Evolutionary conservation across 495 filamentous ascomycete genomes (phyloP), one percentile per base, ranked within the genome.

Genomic region (Penicillium odoratum): DNA sequence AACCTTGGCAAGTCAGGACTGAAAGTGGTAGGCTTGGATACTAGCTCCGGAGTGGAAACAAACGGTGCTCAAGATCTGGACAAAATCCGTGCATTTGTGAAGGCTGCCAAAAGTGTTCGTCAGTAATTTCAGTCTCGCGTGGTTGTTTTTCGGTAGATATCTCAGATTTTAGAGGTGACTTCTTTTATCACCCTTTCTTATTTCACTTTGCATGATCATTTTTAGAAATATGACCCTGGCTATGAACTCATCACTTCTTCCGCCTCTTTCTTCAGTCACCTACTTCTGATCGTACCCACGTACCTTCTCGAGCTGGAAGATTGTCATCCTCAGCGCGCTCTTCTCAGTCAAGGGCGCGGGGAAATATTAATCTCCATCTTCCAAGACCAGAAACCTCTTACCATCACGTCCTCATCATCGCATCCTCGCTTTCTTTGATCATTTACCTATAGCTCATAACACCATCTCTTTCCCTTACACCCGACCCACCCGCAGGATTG

Each of bases 1-100:
- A 77, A 78, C 28, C 70, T 89, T 33, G 86, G 84, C 4, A 64
- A 78, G 15, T 71, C 79, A 7, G 78, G 75, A 28, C 71, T 74
- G 5, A 80, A 85, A 64, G 83, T 98, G 4, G 75, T 90, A 38
- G 93, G 86, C 3, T 87, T 99, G 38, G 94, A 99, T 77, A 90
- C 96, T 5, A 96, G 92, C 67, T 95, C 90, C 64, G 94, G 94
- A 0, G 91, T 99, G 11, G 94, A 98, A 76, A 83, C 83, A 26
- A 82, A 89, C 61, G 94, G 93, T 8, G 71, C 77, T 65, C 95
- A 99, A 67, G 89, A 88, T 71, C 47, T 92, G 50, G 83, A 86
- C 53, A 95, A 90, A 77, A 97, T 99, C 55, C 75, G 78, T 59
- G 84, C 76, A 10, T 99, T 99, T 73, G 81, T 98, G 7, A 77